Evolutionary conservation across 805 yeast genomes (phyloP), one percentile per base, ranked within the genome.

Genomic region (Schwanniomyces sp.): DNA sequence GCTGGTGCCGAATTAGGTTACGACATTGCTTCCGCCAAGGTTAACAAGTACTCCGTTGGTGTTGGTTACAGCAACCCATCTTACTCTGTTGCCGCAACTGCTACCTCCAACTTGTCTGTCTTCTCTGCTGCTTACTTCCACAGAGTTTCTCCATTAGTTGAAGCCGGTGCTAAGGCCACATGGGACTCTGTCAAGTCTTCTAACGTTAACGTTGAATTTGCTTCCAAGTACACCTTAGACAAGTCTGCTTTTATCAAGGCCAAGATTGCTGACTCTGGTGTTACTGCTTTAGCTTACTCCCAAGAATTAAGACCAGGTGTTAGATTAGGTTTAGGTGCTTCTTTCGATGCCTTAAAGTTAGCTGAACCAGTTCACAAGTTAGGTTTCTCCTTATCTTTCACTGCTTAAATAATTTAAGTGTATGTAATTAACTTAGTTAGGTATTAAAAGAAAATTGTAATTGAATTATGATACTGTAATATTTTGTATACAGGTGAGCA

Each of bases 1-100:
- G 92, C 92, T 61, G 99, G 99, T 76, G 96, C 91, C 59, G 96
- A 94, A 78, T 84, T 92, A 68, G 94, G 96, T 63, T 94, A 94
- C 81, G 98, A 94, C 78, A 89, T 94, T 67, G 80, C 88, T 61
- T 81, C 88, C 59, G 98, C 97, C 66, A 81, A 89, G 73, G 85
- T 94, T 69, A 88, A 96, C 75, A 88, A 88, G 74, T 91, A 91
- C 84, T 85, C 97, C 51, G 86, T 91, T 53, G 96, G 95, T 62
- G 78, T 88, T 62, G 98, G 97, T 67, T 94, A 90, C 87, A 78
- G 88, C 67, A 89, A 88, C 66, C 87, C 91, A 58, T 79, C 84
- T 63, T 92, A 91, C 84, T 79, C 95, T 53, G 82, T 90, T 52
- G 88, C 96, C 55, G 82, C 91, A 57, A 79, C 89, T 56, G 90